Base-by-base conservation (phyloP, 495 filamentous ascomycete species). In the Tuber indicum region DNA sequence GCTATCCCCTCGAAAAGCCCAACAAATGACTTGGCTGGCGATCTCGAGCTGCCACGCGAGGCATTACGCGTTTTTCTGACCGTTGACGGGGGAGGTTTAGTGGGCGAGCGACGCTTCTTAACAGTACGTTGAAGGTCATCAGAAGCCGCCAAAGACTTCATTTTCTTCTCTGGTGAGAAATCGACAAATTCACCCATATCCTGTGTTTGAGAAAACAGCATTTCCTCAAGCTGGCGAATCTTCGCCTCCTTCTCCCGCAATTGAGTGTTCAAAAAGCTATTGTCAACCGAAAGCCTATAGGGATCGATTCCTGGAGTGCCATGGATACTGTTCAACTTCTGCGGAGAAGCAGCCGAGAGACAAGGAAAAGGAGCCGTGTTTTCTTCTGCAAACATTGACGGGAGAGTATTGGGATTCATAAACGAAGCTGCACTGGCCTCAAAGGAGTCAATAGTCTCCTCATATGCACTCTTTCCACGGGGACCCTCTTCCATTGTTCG, bases 111-210 rank as follows among this genome's bases (percentile, higher is more conserved):
- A 52, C 81, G 81, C 72, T 82, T 82, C 41, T 78, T 82, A 46
- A 78, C 71, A 49, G 81, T 80, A 46, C 80, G 52, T n/a, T 82
- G 73, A 39, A 58, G 49, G 46, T 69, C 42, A 46, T 76, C 71
- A 72, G 75, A 74, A 23, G 66, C 12, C 26, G 44, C 32, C 43
- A 47, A 43, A 49, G 71, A 42, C 72, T 76, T 80, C 39, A 74
- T 71, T 74, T 77, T 81, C 71, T 83, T 83, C 52, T 83, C 79
- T 16, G 77, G 82, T 7, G 82, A 83, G 58, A 83, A 83, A 75
- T 83, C 71, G n/a, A 81, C 75, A 52, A 83, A 83, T 52, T 81
- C 82, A 10, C 77, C 82, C 41, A 83, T 75, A 41, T 75, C 73
- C 71, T 81, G 76, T 45, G 72, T 71, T 41, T 79, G 79, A 2